Evolutionary conservation across 257 asterid species (phyloP).

Genomic region (Parsonsia alboflavescens): DNA sequence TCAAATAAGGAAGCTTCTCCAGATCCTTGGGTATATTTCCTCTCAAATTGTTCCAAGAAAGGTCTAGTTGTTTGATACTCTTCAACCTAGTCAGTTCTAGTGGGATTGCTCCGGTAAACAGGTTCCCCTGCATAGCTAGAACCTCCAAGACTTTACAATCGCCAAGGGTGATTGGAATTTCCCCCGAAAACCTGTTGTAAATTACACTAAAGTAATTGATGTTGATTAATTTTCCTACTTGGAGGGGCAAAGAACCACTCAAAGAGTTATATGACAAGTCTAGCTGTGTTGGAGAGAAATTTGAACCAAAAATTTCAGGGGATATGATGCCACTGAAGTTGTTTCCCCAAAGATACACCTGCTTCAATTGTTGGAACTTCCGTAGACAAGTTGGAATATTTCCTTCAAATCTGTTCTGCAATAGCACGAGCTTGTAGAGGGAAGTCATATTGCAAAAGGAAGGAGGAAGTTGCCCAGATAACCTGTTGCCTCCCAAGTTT

Average conservation of each 20-base stretch:
- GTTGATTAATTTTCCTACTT: slow-evolving; percentile 12
- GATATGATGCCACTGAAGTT: not conserved
- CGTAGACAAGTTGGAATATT: slow-evolving; percentile 13
- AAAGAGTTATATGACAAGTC: slow-evolving; percentile 13
- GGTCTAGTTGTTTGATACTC: no score
- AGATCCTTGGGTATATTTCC: no score
- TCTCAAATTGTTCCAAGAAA: no score
- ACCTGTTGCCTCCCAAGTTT: not conserved
- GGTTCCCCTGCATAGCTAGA: slow-evolving; percentile 7
- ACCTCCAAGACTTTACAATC: slow-evolving; percentile 13
- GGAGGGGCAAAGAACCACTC: slow-evolving; percentile 13
- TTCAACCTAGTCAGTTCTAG: slow-evolving; percentile 5
- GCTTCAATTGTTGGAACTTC: not conserved
- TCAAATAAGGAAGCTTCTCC: no score
- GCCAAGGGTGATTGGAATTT: slow-evolving; percentile 16
- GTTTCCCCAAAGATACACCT: slow-evolving; percentile 13
- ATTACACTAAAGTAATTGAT: slow-evolving; percentile 6
- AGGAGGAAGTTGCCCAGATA: slow-evolving; percentile 20
- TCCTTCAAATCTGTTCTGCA: slow-evolving; percentile 18
- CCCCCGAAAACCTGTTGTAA: slow-evolving; percentile 10
- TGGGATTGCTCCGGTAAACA: slow-evolving; percentile 10
- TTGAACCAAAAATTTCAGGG: slow-evolving; percentile 1
- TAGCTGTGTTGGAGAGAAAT: slow-evolving; percentile 1
- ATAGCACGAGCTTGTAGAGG: slow-evolving; percentile 7
- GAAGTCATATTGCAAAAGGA: slow-evolving; percentile 11